Conservation (phyloP, 768 basidiomycete genomes). For the Russula sp. region DNA sequence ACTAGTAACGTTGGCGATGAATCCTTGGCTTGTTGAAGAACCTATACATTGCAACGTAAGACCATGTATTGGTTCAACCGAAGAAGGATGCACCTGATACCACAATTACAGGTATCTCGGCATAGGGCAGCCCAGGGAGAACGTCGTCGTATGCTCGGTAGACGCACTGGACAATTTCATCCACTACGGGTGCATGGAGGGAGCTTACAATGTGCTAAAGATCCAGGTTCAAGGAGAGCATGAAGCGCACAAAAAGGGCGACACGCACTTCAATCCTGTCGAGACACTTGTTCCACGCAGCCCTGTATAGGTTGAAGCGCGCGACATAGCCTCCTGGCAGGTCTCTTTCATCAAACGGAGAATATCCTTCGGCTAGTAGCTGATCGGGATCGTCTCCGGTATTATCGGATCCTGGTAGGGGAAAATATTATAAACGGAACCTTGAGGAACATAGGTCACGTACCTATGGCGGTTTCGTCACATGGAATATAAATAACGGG, state of each 20-base stretch:
- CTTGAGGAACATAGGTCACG: neutral
- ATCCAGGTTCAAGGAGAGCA: neutral
- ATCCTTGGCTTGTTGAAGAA: conserved; percentile 13
- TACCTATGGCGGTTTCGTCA: conserved; percentile 8
- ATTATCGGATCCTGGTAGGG: neutral
- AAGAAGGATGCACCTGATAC: conserved; percentile 14
- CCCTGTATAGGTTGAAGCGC: conserved; percentile 16
- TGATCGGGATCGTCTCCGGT: neutral
- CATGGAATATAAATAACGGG: conserved; percentile 17
- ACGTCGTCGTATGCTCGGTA: conserved; percentile 20
- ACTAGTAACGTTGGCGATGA: conserved; percentile 7
- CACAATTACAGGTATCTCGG: conserved; percentile 20
- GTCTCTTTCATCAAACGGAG: conserved; percentile 18
- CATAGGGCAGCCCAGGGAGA: conserved; percentile 20
- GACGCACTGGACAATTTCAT: conserved; percentile 17
- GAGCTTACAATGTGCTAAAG: conserved; percentile 15
- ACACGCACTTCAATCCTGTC: conserved; percentile 17
- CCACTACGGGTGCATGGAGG: conserved; percentile 13
- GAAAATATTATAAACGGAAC: neutral
- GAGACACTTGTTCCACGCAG: conserved; percentile 19
- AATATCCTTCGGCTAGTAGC: conserved; percentile 6
- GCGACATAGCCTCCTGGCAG: conserved; percentile 14
- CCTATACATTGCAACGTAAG: neutral
- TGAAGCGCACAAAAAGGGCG: neutral
- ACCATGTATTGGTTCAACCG: neutral